Conservation (phyloP, 2,329 filamentous ascomycete species). For the Aureobasidium leucospermi region DNA sequence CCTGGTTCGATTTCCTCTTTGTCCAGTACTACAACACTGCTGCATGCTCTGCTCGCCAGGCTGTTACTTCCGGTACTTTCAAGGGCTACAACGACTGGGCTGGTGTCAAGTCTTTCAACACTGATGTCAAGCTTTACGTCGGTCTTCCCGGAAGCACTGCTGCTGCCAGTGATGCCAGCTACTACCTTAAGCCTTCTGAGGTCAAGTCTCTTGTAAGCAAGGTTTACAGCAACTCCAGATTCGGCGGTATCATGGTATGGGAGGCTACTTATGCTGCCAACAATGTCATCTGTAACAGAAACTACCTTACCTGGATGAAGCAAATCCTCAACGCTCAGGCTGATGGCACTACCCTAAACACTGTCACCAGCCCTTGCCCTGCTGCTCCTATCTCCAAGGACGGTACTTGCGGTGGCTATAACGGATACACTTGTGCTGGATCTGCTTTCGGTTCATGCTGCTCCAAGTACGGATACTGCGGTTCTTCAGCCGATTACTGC, state of each 20-base stretch:
- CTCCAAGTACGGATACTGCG: conserved; percentile 14
- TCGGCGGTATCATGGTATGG: conserved; percentile 56
- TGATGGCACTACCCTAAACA: conserved; percentile 17
- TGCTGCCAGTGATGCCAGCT: conserved; percentile 23
- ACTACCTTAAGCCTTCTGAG: conserved; percentile 43
- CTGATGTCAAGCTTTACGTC: conserved; percentile 45
- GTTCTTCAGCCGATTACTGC: conserved; percentile 9
- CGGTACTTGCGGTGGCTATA: conserved; percentile 16
- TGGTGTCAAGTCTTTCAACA: conserved; percentile 30
- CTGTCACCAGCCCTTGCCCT: conserved; percentile 11
- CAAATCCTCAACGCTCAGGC: conserved; percentile 29
- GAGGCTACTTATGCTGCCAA: conserved; percentile 44
- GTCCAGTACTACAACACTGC: conserved; percentile 41
- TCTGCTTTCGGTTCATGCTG: conserved; percentile 16
- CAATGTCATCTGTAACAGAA: conserved; percentile 38
- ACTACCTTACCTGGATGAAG: conserved; percentile 44
- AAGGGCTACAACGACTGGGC: conserved; percentile 46
- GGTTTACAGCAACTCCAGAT: conserved; percentile 35
- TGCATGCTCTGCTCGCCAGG: conserved; percentile 41
- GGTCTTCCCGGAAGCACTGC: conserved; percentile 36
- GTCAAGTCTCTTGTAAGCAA: conserved; percentile 38
- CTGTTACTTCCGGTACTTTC: conserved; percentile 22
- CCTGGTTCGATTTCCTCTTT: conserved; percentile 39
- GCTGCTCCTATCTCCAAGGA: conserved; percentile 15
- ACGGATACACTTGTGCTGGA: conserved; percentile 16